Evolutionary conservation across 768 basidiomycete species (phyloP), one percentile per base, ranked within the genome.

Genomic region (Psilocybe cubensis): DNA sequence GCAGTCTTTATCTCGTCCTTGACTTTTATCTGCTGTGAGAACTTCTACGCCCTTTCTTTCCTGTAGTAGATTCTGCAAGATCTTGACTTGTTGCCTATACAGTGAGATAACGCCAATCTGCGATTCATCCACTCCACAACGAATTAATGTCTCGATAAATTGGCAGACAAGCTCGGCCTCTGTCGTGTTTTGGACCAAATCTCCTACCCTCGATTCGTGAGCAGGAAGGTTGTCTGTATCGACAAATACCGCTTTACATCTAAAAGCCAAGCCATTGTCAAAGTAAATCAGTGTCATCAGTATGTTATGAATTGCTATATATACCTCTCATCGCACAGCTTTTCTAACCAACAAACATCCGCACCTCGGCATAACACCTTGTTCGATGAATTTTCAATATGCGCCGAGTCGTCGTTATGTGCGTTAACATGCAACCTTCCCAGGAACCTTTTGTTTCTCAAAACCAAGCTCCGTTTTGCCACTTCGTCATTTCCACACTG

Each of bases 81-180:
- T 79, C 74, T 98, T 98, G 75, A 96, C 89, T 68, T 99, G 97
- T 63, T 98, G 97, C 1, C 95, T 85, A 70, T 99, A 99, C 35
- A 95, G 76, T 3, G 96, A 92, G 64, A 99, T 89, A 61, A 97
- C 78, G 9, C 92, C 96, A 54, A 98, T 86, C 61, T 96, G 87
- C 1, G 82, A 74, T 54, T 88, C 77, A 4, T 69, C 63, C 18
- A 96, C 75, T 3, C 94, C 95, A 46, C 85, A 78, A 4, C 70
- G 69, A 4, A 89, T 64, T 21, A 98, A 78, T 0, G 86, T 83
- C 52, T 89, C 81, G 4, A 85, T 78, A 35, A 94, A 72, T 74
- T 97, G 87, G 43, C 77, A 76, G 9, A 87, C 84, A 18, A 89
- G 75, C 40, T 73, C 72, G 2, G 90, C 96, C 66, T 99, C 97